A percentile compares a stretch with the other conserved stretches of the same genome.
phyloP scores from a whole-genome alignment of 345 rosid genomes.

The Pistacia vera region DNA sequence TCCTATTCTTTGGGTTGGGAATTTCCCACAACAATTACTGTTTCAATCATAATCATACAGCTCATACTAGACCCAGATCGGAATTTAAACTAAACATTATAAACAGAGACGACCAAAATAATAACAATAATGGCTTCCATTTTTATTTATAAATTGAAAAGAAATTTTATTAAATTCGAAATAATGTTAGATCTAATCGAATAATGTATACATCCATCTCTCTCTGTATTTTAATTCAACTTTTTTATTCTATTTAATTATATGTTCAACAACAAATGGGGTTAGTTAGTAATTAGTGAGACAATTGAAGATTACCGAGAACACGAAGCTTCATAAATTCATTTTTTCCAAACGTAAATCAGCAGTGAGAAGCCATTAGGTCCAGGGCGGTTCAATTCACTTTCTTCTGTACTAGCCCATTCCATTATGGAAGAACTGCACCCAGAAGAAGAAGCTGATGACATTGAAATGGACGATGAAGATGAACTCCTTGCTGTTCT shows the following conservation, averaged over 20 bases:
- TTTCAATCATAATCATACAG: constrained; percentile 26
- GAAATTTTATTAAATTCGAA: not conserved
- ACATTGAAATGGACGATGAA: constrained; percentile 77
- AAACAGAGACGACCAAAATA: too few species aligned
- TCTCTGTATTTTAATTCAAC: constrained; percentile 5
- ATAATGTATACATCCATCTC: not conserved
- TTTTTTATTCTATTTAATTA: not conserved
- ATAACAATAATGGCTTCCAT: not conserved
- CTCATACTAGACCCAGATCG: not conserved
- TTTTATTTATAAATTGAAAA: not conserved
- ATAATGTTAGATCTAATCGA: constrained; percentile 14
- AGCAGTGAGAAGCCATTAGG: constrained; percentile 76
- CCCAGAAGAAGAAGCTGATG: constrained; percentile 85
- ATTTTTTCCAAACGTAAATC: constrained; percentile 90
- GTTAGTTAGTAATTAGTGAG: constrained; percentile 15
- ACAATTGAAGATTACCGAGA: constrained; percentile 22
- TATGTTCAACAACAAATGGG: constrained; percentile 48
- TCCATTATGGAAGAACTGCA: constrained; percentile 88
- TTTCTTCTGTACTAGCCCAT: constrained; percentile 85
- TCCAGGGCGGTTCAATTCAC: constrained; percentile 41
- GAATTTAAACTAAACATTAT: not conserved
- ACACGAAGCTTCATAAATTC: constrained; percentile 21
- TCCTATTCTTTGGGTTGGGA: constrained; percentile 26
- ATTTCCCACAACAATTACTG: constrained; percentile 5
- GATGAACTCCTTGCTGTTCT: constrained; percentile 70